Percentiles rank a stretch among this genome's conserved stretches.
Evolutionary conservation across 108 stramenopile genomes (phyloP).

Genomic region (Aurantiochytrium sp.): DNA sequence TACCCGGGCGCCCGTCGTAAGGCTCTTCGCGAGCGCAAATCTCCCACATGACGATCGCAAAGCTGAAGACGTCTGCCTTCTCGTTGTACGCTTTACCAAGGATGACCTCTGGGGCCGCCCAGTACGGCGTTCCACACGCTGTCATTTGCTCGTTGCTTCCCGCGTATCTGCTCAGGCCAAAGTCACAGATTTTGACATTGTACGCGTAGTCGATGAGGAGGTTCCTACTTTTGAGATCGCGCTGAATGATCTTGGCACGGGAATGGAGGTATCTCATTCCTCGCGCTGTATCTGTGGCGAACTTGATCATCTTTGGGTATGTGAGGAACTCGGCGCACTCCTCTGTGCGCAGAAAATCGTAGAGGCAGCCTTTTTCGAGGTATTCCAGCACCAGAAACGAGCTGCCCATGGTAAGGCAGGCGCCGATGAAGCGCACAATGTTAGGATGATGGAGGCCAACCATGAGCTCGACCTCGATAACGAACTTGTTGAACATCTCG

Average conservation of each 20-base stretch:
- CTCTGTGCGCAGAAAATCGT: slow-evolving; percentile 4
- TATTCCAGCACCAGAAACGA: slow-evolving; percentile 35
- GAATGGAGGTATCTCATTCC: slow-evolving; percentile 45
- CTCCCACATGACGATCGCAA: slow-evolving; percentile 44
- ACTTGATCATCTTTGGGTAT: slow-evolving; percentile 15
- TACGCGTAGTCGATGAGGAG: slow-evolving; percentile 29
- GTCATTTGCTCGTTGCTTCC: slow-evolving; percentile 8
- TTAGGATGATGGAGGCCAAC: slow-evolving; percentile 35
- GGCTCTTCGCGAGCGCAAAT: slow-evolving; percentile 34
- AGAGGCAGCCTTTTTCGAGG: neutral
- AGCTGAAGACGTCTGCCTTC: slow-evolving; percentile 44
- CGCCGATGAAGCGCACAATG: slow-evolving; percentile 38
- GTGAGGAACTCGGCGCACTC: neutral
- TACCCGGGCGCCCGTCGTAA: neutral
- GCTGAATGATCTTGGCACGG: slow-evolving; percentile 37
- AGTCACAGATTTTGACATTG: slow-evolving; percentile 35
- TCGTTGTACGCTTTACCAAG: neutral
- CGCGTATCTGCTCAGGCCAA: neutral
- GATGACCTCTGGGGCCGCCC: slow-evolving; percentile 42
- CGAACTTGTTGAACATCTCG: slow-evolving; percentile 9
- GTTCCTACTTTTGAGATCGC: slow-evolving; percentile 37
- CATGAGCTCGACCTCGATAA: slow-evolving; percentile 38
- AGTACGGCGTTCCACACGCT: slow-evolving; percentile 39
- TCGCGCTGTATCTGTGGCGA: slow-evolving; percentile 28
- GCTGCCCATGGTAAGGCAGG: slow-evolving; percentile 1